phyloP scores from a whole-genome alignment of 2,329 filamentous ascomycete genomes.

The Pseudogymnoascus sp. region DNA sequence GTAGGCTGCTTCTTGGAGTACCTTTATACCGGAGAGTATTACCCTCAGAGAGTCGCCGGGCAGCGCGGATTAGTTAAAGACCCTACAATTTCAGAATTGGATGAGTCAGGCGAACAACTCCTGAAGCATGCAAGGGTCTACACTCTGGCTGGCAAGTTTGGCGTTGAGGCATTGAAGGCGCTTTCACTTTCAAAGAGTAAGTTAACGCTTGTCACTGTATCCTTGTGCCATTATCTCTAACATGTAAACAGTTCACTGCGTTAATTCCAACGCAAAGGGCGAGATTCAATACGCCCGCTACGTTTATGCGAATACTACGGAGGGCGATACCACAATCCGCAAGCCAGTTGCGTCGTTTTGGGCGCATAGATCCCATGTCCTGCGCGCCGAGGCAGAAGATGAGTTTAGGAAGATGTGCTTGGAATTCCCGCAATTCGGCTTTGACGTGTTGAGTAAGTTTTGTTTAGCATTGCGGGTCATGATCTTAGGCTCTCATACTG shows the following conservation, averaged over 20 bases:
- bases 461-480: not conserved
- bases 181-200: constrained; percentile 71
- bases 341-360: constrained; percentile 85
- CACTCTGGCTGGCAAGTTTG: constrained; percentile 75
- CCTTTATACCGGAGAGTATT: constrained; percentile 82
- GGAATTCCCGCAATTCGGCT: constrained; percentile 85
- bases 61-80: constrained; percentile 63
- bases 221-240: not conserved
- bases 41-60: constrained; percentile 57
- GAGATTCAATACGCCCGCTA: constrained; percentile 90
- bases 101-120: constrained; percentile 73
- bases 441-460: constrained; percentile 73
- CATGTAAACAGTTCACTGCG: constrained; percentile 56
- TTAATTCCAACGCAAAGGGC: constrained; percentile 77
- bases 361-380: constrained; percentile 70
- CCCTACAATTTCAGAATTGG: constrained; percentile 53
- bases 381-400: constrained; percentile 76
- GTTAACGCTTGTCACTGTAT: not conserved
- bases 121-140: constrained; percentile 86
- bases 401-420: constrained; percentile 81
- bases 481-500: constrained; percentile 12
- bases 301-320: constrained; percentile 69
- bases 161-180: constrained; percentile 57
- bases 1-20: constrained; percentile 75
- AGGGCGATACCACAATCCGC: constrained; percentile 64